Evolutionary conservation across 1,284 basidiomycete species (phyloP).

Genomic region (Marasmius tenuissimus): DNA sequence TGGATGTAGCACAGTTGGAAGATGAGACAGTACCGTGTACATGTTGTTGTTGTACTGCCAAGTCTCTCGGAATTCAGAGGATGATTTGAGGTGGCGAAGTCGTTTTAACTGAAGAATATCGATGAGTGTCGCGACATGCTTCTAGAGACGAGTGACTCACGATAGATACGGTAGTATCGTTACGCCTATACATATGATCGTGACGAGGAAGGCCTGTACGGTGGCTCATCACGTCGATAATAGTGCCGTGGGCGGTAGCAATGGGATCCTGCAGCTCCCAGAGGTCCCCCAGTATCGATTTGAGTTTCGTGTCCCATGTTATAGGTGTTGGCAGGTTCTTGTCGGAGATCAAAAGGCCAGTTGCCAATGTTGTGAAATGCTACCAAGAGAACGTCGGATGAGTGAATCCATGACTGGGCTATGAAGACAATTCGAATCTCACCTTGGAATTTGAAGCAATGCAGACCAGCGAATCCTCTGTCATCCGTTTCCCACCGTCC

Average conservation of each 20-base stretch:
- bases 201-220: constrained; percentile 24
- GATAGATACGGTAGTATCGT: constrained; percentile 15
- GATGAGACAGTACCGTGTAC: constrained; percentile 19
- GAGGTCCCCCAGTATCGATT: constrained; percentile 16
- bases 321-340: constrained; percentile 16
- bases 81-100: constrained; percentile 17
- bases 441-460: constrained; percentile 14
- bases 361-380: constrained; percentile 19
- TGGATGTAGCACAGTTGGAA: constrained; percentile 14
- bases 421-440: constrained; percentile 7
- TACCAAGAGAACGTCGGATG: constrained; percentile 34
- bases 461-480: constrained; percentile 2
- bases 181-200: constrained; percentile 19
- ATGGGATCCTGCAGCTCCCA: constrained; percentile 21
- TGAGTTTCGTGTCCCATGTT: constrained; percentile 21
- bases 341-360: constrained; percentile 23
- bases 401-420: constrained; percentile 21
- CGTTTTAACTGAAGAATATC: neutral
- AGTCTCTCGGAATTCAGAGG: constrained; percentile 19
- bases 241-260: constrained; percentile 17
- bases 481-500: neutral
- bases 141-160: constrained; percentile 7
- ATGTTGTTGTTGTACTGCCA: constrained; percentile 21
- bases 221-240: constrained; percentile 24
- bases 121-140: neutral